Percentiles rank a stretch among this genome's conserved stretches.
These are phyloP conservation scores for Oryza punctata DNA, from an alignment of 176 grass and related monocot species.

Conservation along the genomic window DNA sequence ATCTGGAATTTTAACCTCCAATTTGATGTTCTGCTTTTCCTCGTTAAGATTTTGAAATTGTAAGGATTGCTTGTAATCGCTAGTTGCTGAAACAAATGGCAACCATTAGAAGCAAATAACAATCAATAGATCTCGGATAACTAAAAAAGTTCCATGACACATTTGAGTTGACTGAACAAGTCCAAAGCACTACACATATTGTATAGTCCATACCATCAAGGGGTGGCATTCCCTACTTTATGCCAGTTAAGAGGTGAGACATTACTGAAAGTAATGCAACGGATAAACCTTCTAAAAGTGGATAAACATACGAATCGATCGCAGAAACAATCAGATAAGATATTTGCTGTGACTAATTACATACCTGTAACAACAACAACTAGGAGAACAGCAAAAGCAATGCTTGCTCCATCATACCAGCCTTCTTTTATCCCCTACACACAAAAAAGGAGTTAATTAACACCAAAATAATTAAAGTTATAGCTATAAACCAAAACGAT, in stretches of 20 bases:
- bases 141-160: background rate
- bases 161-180: background rate
- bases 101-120: background rate
- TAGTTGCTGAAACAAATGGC: conserved; percentile 58
- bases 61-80: conserved; percentile 83
- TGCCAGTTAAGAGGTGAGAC: background rate
- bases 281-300: conserved; percentile 4
- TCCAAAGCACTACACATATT: background rate
- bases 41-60: conserved; percentile 97
- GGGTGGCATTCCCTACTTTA: background rate
- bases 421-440: conserved; percentile 91
- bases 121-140: background rate
- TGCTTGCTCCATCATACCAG: conserved; percentile 98
- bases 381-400: conserved; percentile 85
- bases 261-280: conserved; percentile 1
- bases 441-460: background rate
- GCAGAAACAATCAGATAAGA: conserved; percentile 11
- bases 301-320: background rate
- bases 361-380: conserved; percentile 93
- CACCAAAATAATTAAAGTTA: background rate
- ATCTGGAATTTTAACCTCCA: conserved; percentile 60
- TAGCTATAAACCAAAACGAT: background rate
- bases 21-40: conserved; percentile 89
- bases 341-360: background rate
- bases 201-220: background rate